Evolutionary conservation across 75 land plant genomes (phyloP), one percentile per base, ranked within the genome.

Genomic region (Cryptomeria japonica): DNA sequence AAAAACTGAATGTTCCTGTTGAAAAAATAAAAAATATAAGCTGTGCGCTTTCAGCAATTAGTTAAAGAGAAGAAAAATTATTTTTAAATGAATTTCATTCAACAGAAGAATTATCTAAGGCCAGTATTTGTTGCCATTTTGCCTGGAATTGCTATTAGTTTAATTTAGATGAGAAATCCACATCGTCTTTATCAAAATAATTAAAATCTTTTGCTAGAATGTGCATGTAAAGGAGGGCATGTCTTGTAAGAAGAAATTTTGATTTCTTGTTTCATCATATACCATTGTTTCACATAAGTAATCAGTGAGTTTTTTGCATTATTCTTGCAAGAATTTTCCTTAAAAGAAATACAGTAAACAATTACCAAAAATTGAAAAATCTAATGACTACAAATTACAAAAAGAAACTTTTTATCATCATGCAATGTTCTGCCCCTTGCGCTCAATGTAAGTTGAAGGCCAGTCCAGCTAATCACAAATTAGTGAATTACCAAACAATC

Each of bases 1-100:
- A 96, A 98, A 87, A 98, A 98, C 80, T 98, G 99, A 32, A 96
- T 91, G 77, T 98, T 98, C 93, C 98, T 96, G 93, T 78, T 86
- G 58, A 32, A 12, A 87, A 61, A n/a, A 28, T 37, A 86, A 87
- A 76, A 49, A 36, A 72, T 61, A 70, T 11, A 32, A 9, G 18
- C 31, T 34, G 58, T 47, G 38, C 41, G 22, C 34, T 36, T 46
- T 87, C 28, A 34, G 73, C 36, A 77, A 56, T 32, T 72, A 25
- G 79, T 31, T 80, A 49, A n/a, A 80, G 37, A 73, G 42, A 34
- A 79, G 19, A 19, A 18, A 41, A 86, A 0, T 37, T 32, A 58
- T 32, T 25, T 36, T 70, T 5, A n/a, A 16, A 80, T 18, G 75
- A 31, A 88, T 37, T 64, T 41, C 34, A 77, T 56, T 36, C 38